Conservation (phyloP, 169 alveolate species). For the Plasmodium billcollinsi region DNA sequence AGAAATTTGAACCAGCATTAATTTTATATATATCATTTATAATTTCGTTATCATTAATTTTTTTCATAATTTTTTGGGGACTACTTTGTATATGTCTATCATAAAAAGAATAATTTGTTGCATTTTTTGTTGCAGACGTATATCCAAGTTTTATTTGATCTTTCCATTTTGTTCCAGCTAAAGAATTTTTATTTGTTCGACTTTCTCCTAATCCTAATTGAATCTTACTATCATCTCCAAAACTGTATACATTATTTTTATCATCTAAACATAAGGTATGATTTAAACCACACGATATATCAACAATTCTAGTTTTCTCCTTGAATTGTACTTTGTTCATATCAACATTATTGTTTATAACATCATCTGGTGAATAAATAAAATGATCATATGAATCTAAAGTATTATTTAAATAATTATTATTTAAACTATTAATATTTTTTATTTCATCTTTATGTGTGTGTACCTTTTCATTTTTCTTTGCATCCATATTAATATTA, state of each 20-base stretch:
- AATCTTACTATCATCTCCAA: constrained; percentile 77
- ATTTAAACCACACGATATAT: constrained; percentile 71
- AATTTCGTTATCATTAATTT: constrained; percentile 62
- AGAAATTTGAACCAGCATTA: constrained; percentile 66
- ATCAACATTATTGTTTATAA: constrained; percentile 26
- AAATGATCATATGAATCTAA: background rate
- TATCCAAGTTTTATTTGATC: constrained; percentile 74
- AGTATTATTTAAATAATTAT: too few relatives aligned
- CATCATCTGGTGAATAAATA: background rate
- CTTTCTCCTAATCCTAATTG: constrained; percentile 76
- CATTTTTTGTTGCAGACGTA: constrained; percentile 67
- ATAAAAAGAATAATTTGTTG: constrained; percentile 74
- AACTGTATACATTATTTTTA: constrained; percentile 66
- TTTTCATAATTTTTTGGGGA: constrained; percentile 67
- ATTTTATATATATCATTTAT: constrained; percentile 58
- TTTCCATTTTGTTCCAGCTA: constrained; percentile 72
- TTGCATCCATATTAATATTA: too few relatives aligned
- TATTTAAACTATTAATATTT: too few relatives aligned
- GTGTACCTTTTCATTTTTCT: too few relatives aligned
- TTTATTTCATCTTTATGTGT: too few relatives aligned
- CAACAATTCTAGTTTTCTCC: constrained; percentile 56
- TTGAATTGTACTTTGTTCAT: constrained; percentile 65
- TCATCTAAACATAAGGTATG: constrained; percentile 71
- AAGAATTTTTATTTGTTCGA: constrained; percentile 72
- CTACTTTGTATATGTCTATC: constrained; percentile 76